Evolutionary conservation across 345 rosid species (phyloP).

Genomic region (Linum usitatissimum): DNA sequence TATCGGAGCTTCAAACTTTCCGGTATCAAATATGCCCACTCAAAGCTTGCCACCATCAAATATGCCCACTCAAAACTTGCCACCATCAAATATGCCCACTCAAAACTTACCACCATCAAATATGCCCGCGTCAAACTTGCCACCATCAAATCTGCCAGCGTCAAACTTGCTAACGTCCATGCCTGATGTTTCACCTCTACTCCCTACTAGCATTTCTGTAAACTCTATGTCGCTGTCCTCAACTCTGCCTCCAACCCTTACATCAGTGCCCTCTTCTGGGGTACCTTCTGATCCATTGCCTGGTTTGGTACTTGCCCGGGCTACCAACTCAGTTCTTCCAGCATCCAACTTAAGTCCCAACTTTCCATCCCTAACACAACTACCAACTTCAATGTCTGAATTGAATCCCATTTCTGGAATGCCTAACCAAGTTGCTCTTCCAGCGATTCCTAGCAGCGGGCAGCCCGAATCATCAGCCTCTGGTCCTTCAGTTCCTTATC

Average conservation of each 20-base stretch:
- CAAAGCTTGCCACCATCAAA: conserved; percentile 13
- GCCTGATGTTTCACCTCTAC: conserved; percentile 17
- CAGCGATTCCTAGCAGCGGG: conserved; percentile 30
- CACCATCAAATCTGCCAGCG: background rate
- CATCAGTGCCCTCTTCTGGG: conserved; percentile 36
- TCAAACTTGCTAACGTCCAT: conserved; percentile 14
- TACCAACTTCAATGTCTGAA: conserved; percentile 40
- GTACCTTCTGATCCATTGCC: conserved; percentile 50
- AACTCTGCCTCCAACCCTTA: conserved; percentile 28
- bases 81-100: background rate
- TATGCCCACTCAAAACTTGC: background rate
- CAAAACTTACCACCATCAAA: background rate
- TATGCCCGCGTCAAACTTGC: background rate
- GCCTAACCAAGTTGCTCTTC: conserved; percentile 34
- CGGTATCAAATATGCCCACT: conserved; percentile 24
- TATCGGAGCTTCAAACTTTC: conserved; percentile 36
- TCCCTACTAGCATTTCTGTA: conserved; percentile 25
- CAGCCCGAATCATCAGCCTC: conserved; percentile 33
- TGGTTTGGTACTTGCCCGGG: conserved; percentile 36
- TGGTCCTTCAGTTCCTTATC: conserved; percentile 39
- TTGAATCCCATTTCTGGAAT: conserved; percentile 34
- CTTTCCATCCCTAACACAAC: conserved; percentile 39
- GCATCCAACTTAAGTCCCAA: conserved; percentile 28
- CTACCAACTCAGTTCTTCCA: conserved; percentile 36
- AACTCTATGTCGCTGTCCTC: conserved; percentile 35